Base-by-base conservation (phyloP, 2,329 filamentous ascomycete species). In the Plectosphaerella plurivora region DNA sequence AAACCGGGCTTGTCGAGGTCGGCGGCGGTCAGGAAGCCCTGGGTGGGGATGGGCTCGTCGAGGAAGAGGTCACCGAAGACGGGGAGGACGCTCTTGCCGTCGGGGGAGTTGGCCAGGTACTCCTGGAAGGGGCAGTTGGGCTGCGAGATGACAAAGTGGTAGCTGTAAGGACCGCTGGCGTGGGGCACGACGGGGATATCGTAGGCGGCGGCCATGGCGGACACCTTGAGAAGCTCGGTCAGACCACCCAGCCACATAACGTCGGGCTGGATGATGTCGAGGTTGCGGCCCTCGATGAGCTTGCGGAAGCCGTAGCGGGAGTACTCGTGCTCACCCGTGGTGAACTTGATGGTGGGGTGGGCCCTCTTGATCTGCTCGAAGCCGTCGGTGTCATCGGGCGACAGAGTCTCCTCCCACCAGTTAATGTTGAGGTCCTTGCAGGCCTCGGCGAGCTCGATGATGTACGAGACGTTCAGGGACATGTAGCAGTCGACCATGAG, bases 401-500 rank as follows among this genome's bases (percentile, higher is more conserved):
- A 88, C 57, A 97, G 75, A 59, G 91, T 95, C 75, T 97, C 92
- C 74, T 97, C 92, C 91, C 91, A 96, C 92, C 92, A 97, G 75
- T 96, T 91, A 68, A 97, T 92, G 69, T 93, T 82, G 59, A 96
- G 81, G 60, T 91, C 85, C 61, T 89, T 82, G 66, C 87, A 91
- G 49, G 86, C 87, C 72, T 92, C 89, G 55, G 89, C 92, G 22
- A 97, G 79, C 70, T 96, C 88, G 60, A 97, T 96, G 4, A 90
- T 96, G 73, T 97, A 97, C 1, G 89, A 76, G 24, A 97, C 92
- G 63, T 92, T 96, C 64, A 97, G 76, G 60, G 88, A 92, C 92
- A 97, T 97, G 73, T 96, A 97, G 78, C 92, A 97, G 73, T 97
- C 92, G 5, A 97, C 92, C 78, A 95, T 92, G 59, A 97, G 79